phyloP scores from a whole-genome alignment of 176 grass and related monocot species.

The Hordeum vulgare region MorexV3_pseudomolecules_assembly NC_058518.1:55406649-55407148 shows the following conservation, averaged over 20 bases:
- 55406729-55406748: constrained; percentile 78
- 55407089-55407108: not conserved
- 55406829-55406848: constrained; percentile 2
- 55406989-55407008: not conserved
- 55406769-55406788: constrained; percentile 71
- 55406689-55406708: not conserved
- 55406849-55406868: constrained; percentile 8
- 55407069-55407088: not conserved
- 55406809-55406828: constrained; percentile 25
- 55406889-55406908: constrained; percentile 1
- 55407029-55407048: not conserved
- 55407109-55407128: not conserved
- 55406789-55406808: constrained; percentile 44
- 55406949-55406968: not conserved
- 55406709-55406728: constrained; percentile 32
- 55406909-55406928: constrained; percentile 4
- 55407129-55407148: not conserved
- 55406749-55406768: constrained; percentile 65
- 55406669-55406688: not conserved
- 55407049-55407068: not conserved
- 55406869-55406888: constrained; percentile 35
- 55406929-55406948: not conserved
- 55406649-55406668: constrained; percentile 10
- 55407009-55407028: not conserved
- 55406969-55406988: not conserved